Evolutionary conservation across 1,284 basidiomycete genomes (phyloP).

Genomic region (Puccinia triticina): DNA sequence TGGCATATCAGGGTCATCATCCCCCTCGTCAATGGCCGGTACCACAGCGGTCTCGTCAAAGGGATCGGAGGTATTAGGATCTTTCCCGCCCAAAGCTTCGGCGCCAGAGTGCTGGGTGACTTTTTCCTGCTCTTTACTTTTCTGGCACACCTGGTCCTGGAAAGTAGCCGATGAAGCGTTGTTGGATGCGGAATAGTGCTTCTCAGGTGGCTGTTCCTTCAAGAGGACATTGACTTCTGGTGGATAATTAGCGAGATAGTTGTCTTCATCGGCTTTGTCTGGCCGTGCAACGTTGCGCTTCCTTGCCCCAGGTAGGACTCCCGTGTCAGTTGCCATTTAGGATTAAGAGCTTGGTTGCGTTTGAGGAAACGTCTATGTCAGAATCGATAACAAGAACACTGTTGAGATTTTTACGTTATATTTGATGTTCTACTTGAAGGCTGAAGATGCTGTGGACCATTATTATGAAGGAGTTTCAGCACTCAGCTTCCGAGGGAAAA

Average conservation of each 20-base stretch:
- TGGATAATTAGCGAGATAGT: neutral
- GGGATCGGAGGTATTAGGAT: conserved; percentile 41
- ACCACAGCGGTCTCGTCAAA: conserved; percentile 46
- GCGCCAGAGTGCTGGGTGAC: neutral
- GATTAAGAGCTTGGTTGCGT: too few species aligned
- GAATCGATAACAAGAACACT: neutral
- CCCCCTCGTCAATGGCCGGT: conserved; percentile 26
- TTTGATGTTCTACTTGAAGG: neutral
- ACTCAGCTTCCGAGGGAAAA: neutral
- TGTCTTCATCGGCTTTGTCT: neutral
- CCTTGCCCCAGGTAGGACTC: conserved; percentile 5
- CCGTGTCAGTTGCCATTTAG: neutral
- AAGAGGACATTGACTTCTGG: neutral
- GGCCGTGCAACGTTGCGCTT: conserved; percentile 11
- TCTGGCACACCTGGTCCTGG: neutral
- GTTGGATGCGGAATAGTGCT: neutral
- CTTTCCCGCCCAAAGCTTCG: neutral
- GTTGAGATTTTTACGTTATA: neutral
- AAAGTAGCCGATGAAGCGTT: neutral
- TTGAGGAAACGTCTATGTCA: neutral
- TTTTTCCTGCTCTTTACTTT: neutral
- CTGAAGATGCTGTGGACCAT: neutral
- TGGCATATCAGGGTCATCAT: conserved; percentile 44
- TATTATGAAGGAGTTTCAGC: neutral
- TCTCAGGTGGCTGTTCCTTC: neutral